phyloP scores from a whole-genome alignment of 805 yeast genomes.

The Barnettozyma siamensis region DNA sequence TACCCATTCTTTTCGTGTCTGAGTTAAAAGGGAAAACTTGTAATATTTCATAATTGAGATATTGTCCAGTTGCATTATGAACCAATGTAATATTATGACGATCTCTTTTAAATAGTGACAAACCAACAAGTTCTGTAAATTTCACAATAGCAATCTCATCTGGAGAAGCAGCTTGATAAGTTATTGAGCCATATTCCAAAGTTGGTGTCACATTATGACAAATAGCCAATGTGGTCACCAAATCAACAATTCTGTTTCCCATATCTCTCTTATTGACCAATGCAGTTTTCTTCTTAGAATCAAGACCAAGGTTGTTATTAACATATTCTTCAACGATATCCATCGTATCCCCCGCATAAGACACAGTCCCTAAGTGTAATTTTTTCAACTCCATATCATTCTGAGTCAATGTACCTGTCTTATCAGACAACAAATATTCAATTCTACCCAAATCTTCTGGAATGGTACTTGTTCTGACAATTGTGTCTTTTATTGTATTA shows the following conservation, averaged over 20 bases:
- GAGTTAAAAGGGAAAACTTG: slow-evolving; percentile 93
- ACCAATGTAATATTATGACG: slow-evolving; percentile 64
- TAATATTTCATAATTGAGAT: slow-evolving; percentile 57
- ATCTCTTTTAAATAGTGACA: slow-evolving; percentile 76
- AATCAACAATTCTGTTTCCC: slow-evolving; percentile 69
- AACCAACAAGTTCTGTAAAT: slow-evolving; percentile 82
- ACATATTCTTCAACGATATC: slow-evolving; percentile 79
- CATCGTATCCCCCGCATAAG: slow-evolving; percentile 88
- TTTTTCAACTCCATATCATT: slow-evolving; percentile 97
- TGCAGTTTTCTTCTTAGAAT: slow-evolving; percentile 19
- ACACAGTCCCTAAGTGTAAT: slow-evolving; percentile 85
- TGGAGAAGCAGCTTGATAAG: slow-evolving; percentile 97
- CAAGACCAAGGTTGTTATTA: slow-evolving; percentile 6
- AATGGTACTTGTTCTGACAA: slow-evolving; percentile 94
- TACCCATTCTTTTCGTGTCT: slow-evolving; percentile 95
- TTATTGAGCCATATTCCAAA: slow-evolving; percentile 63
- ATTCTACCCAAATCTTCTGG: slow-evolving; percentile 97
- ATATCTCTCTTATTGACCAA: slow-evolving; percentile 54
- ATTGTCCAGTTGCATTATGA: slow-evolving; percentile 52
- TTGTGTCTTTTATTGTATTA: slow-evolving; percentile 68
- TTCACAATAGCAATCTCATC: slow-evolving; percentile 97
- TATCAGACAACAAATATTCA: slow-evolving; percentile 87
- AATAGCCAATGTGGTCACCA: slow-evolving; percentile 77
- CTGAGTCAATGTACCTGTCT: slow-evolving; percentile 96
- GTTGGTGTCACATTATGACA: slow-evolving; percentile 98